These are phyloP conservation scores for Penicillium pulvis DNA, from an alignment of 495 filamentous ascomycete genomes.

Conservation along the genomic window DNA sequence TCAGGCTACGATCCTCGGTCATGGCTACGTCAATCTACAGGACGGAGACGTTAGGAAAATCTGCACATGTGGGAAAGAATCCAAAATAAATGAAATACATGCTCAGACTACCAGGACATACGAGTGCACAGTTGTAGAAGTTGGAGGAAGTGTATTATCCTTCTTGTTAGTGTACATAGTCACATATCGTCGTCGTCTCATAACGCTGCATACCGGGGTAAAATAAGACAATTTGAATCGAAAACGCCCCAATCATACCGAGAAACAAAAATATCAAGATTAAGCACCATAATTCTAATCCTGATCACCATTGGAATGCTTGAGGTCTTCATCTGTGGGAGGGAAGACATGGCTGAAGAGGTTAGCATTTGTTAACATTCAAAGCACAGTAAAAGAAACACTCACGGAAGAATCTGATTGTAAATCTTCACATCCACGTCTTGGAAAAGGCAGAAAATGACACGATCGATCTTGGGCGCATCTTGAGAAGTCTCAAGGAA, in stretches of 20 bases:
- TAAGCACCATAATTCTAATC: not conserved
- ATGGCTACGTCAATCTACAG: not conserved
- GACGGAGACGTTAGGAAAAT: not conserved
- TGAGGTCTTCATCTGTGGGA: slow-evolving; percentile 2
- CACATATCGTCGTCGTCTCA: slow-evolving; percentile 12
- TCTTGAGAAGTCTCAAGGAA: slow-evolving; percentile 66
- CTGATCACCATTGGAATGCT: too few relatives aligned
- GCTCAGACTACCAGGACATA: not conserved
- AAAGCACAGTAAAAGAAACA: slow-evolving; percentile 13
- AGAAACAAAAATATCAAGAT: not conserved
- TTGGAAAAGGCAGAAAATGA: slow-evolving; percentile 83
- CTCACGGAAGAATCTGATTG: slow-evolving; percentile 70
- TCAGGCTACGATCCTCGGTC: slow-evolving; percentile 1
- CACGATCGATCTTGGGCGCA: slow-evolving; percentile 59
- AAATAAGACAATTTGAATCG: not conserved
- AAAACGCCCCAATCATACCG: not conserved
- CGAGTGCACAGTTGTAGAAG: not conserved
- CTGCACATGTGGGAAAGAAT: not conserved
- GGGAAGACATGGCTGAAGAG: slow-evolving; percentile 22
- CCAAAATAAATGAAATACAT: not conserved
- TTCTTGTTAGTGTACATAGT: slow-evolving; percentile 7
- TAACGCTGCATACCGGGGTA: not conserved
- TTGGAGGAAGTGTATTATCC: not conserved
- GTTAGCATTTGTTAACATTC: not conserved
- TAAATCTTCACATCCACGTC: slow-evolving; percentile 77